These are phyloP conservation scores for Boletellus ananas DNA, from an alignment of 768 basidiomycete species.

Conservation along the genomic window DNA sequence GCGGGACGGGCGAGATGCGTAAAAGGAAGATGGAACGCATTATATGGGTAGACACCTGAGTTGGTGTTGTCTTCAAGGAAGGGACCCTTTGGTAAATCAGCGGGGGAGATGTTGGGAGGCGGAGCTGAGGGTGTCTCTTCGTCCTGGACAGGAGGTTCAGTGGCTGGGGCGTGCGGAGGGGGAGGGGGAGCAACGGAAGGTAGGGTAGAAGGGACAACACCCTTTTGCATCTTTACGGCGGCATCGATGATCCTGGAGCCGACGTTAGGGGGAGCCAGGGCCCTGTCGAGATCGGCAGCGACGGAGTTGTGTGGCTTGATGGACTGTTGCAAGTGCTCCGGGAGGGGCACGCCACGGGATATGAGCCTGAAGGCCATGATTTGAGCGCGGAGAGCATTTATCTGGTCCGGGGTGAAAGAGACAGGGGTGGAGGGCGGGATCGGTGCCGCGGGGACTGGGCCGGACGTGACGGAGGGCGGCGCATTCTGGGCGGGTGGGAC, in stretches of 20 bases:
- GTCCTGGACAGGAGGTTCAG: conserved; percentile 44
- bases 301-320: conserved; percentile 62
- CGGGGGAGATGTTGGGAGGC: conserved; percentile 41
- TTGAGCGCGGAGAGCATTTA: conserved; percentile 72
- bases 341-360: conserved; percentile 59
- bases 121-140: conserved; percentile 46
- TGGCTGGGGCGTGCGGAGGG: conserved; percentile 8
- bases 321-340: conserved; percentile 66
- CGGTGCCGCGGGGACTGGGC: conserved; percentile 49
- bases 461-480: conserved; percentile 42
- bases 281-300: conserved; percentile 60
- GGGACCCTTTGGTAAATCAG: conserved; percentile 67
- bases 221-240: conserved; percentile 71
- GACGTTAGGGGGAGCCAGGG: conserved; percentile 57
- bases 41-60: conserved; percentile 88
- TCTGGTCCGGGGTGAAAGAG: conserved; percentile 74
- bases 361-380: conserved; percentile 80
- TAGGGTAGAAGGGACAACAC: conserved; percentile 26
- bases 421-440: conserved; percentile 66
- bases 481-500: conserved; percentile 34
- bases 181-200: conserved; percentile 26
- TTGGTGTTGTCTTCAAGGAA: conserved; percentile 76
- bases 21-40: conserved; percentile 83
- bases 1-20: conserved; percentile 67
- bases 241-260: conserved; percentile 65